Conservation (phyloP, 2,329 filamentous ascomycete genomes). For the Polychaeton citri region DNA sequence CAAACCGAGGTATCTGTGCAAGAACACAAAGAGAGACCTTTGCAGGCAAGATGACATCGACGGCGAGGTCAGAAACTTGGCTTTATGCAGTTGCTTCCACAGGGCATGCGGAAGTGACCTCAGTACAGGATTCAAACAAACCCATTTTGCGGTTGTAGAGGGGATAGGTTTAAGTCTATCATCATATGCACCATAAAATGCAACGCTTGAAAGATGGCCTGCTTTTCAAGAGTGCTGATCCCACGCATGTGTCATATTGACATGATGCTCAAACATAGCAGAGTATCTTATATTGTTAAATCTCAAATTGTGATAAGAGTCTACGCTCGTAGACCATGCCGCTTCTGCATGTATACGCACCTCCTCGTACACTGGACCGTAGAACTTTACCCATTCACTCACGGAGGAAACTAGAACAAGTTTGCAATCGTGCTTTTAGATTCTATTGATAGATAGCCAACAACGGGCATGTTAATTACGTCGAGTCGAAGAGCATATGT, state of each 20-base stretch:
- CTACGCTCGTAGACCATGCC: not conserved
- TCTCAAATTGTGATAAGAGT: not conserved
- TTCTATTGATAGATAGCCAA: not conserved
- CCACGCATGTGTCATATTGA: not conserved
- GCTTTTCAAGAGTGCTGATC: not conserved
- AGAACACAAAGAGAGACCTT: too few species aligned
- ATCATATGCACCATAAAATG: not conserved
- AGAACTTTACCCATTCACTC: not conserved
- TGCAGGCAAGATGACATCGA: slow-evolving; percentile 29
- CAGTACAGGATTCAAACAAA: slow-evolving; percentile 10
- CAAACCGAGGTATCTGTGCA: too few species aligned
- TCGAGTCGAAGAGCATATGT: not conserved
- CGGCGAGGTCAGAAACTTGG: slow-evolving; percentile 25
- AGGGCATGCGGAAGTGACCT: slow-evolving; percentile 20
- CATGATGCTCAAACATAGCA: not conserved
- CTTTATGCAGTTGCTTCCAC: slow-evolving; percentile 26
- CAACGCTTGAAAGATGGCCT: not conserved
- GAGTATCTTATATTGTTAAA: not conserved
- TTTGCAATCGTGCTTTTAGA: not conserved
- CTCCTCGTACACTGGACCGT: not conserved
- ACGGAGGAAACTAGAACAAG: not conserved
- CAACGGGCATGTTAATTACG: not conserved
- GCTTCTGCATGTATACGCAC: not conserved
- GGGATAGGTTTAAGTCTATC: not conserved
- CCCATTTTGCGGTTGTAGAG: slow-evolving; percentile 3